These are phyloP conservation scores for Mycogone perniciosa DNA, from an alignment of 2,329 filamentous ascomycete genomes.

Conservation along the genomic window DNA sequence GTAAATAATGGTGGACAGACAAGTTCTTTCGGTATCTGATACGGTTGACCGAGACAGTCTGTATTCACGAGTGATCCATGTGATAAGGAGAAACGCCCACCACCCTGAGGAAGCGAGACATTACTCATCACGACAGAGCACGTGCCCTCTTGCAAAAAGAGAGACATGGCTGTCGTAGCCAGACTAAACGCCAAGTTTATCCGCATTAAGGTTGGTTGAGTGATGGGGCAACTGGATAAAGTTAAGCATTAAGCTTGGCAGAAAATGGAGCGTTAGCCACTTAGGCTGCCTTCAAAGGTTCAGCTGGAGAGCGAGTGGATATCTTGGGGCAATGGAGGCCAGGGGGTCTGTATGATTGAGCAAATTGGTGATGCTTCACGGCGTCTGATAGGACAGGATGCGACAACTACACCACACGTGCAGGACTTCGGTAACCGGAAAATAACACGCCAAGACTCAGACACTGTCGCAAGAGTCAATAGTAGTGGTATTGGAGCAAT, in stretches of 20 bases:
- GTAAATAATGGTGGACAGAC: too few relatives aligned
- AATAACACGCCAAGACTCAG: background rate
- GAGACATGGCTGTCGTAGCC: constrained; percentile 3
- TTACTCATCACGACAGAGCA: constrained; percentile 3
- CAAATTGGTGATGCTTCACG: background rate
- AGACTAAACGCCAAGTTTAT: constrained; percentile 6
- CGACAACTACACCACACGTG: constrained; percentile 3
- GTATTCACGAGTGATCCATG: background rate
- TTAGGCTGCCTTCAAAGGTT: background rate
- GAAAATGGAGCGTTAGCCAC: constrained; percentile 1
- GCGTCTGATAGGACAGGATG: background rate
- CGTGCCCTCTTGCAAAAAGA: constrained; percentile 3
- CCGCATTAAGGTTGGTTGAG: constrained; percentile 9
- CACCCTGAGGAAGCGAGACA: background rate
- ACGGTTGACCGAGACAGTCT: background rate
- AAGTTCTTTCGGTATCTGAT: background rate
- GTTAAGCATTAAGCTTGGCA: constrained; percentile 12
- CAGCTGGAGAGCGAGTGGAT: background rate
- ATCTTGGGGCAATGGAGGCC: background rate
- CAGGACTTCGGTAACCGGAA: constrained; percentile 5
- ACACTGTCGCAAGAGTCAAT: background rate
- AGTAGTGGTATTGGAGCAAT: too few relatives aligned
- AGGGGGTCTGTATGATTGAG: background rate
- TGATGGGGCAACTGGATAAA: background rate
- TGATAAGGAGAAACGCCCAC: background rate